A percentile compares a stretch with the other conserved stretches of the same genome.
These are phyloP conservation scores for Lithocarpus polystachyus DNA, from an alignment of 306 rosid species.

Conservation along the genomic window DNA sequence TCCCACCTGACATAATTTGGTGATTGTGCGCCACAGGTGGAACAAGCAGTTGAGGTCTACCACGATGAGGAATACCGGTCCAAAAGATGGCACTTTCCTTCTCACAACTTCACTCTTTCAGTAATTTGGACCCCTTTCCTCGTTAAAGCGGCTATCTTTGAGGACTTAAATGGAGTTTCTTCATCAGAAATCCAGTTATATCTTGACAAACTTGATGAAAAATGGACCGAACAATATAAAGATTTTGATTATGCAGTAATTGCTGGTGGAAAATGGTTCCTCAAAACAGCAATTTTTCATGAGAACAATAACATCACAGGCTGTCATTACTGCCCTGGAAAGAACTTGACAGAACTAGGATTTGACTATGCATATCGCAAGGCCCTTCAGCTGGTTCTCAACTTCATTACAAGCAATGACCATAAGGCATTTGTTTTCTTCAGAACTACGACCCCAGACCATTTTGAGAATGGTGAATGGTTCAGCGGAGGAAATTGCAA, in stretches of 20 bases:
- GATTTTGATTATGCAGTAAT: slow-evolving; percentile 48
- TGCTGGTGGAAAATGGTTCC: slow-evolving; percentile 82
- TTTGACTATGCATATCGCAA: slow-evolving; percentile 55
- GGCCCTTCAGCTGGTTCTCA: slow-evolving; percentile 38
- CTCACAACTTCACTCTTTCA: slow-evolving; percentile 76
- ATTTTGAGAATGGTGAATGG: slow-evolving; percentile 87
- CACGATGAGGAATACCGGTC: slow-evolving; percentile 79
- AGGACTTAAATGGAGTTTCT: slow-evolving; percentile 73
- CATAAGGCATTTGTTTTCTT: slow-evolving; percentile 55
- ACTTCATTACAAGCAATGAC: slow-evolving; percentile 29
- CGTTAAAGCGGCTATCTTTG: slow-evolving; percentile 58
- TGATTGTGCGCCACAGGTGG: slow-evolving; percentile 54
- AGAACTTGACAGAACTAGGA: slow-evolving; percentile 63
- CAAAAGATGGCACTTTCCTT: slow-evolving; percentile 66
- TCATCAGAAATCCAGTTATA: slow-evolving; percentile 57
- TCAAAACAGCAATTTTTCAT: slow-evolving; percentile 67
- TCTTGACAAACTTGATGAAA: slow-evolving; percentile 52
- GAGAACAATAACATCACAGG: slow-evolving; percentile 48
- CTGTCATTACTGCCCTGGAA: slow-evolving; percentile 64
- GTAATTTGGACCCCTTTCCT: slow-evolving; percentile 85
- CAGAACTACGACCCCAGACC: slow-evolving; percentile 79
- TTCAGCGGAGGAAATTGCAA: slow-evolving; percentile 85
- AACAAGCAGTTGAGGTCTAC: slow-evolving; percentile 64
- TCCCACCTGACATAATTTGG: slow-evolving; percentile 15
- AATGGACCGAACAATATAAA: slow-evolving; percentile 52